These are phyloP conservation scores for Beauveria caledonica DNA, from an alignment of 2,329 filamentous ascomycete species.

Conservation along the genomic window DNA sequence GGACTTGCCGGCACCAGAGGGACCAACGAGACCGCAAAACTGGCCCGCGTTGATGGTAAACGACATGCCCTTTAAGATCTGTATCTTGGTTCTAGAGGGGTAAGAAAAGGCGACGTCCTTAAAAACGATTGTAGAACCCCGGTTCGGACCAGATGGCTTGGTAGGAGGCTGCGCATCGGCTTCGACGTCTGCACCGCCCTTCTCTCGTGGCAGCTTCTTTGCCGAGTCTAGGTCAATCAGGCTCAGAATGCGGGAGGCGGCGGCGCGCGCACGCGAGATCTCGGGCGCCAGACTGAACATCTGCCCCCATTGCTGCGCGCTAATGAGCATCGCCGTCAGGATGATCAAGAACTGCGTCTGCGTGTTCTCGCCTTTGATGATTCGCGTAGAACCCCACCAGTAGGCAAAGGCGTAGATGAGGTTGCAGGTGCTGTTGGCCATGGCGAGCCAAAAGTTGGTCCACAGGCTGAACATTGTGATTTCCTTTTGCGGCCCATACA, in stretches of 20 bases:
- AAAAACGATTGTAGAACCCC: conserved; percentile 44
- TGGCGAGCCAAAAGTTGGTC: conserved; percentile 52
- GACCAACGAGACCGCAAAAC: conserved; percentile 57
- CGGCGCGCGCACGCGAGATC: conserved; percentile 56
- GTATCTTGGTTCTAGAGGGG: conserved; percentile 49
- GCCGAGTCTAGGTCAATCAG: conserved; percentile 35
- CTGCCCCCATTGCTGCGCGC: conserved; percentile 64
- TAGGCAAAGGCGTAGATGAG: conserved; percentile 68
- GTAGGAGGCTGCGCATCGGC: conserved; percentile 23
- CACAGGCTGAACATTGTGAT: conserved; percentile 40
- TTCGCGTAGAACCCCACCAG: conserved; percentile 70
- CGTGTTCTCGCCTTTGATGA: conserved; percentile 55
- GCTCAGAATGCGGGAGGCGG: conserved; percentile 49
- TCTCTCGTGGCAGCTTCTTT: conserved; percentile 15
- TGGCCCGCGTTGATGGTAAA: conserved; percentile 50
- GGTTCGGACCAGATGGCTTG: conserved; percentile 17
- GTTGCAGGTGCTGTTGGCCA: conserved; percentile 53
- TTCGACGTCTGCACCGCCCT: conserved; percentile 31
- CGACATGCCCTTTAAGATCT: conserved; percentile 47
- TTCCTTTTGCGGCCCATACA: conserved; percentile 44
- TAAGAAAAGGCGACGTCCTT: conserved; percentile 57
- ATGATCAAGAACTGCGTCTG: conserved; percentile 69
- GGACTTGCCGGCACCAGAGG: conserved; percentile 59
- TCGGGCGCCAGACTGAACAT: conserved; percentile 70
- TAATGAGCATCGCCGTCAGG: conserved; percentile 61